Conservation (phyloP, 2,329 filamentous ascomycete genomes). For the Beauveria brongniartii region DNA sequence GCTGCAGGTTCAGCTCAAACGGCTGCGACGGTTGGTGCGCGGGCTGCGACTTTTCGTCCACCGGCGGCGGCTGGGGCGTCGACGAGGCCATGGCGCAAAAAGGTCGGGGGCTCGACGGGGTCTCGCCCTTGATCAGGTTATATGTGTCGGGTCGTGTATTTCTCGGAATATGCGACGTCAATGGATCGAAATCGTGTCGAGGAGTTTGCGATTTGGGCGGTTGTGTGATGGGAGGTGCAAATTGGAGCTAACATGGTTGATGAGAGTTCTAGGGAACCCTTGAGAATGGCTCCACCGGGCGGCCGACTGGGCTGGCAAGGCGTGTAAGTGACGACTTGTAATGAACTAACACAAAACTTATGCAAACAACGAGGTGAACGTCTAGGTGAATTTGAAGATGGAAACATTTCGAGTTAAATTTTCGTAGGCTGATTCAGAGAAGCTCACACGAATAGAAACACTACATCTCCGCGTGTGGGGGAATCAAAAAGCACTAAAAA, state of each 20-base stretch:
- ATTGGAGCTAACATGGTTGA: background rate
- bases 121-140: background rate
- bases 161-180: background rate
- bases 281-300: background rate
- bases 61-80: conserved; percentile 27
- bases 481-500: too few relatives aligned
- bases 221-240: background rate
- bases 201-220: background rate
- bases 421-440: too few relatives aligned
- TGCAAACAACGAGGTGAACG: background rate
- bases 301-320: background rate
- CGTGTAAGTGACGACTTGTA: background rate
- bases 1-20: conserved; percentile 56
- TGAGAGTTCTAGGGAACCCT: background rate
- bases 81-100: conserved; percentile 21
- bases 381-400: background rate
- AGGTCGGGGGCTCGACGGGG: background rate
- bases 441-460: too few relatives aligned
- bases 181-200: background rate
- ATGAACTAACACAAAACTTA: too few relatives aligned
- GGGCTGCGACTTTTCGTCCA: conserved; percentile 24
- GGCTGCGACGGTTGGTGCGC: conserved; percentile 24
- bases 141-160: background rate
- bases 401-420: too few relatives aligned
- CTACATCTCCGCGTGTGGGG: too few relatives aligned